A percentile compares a stretch with the other conserved stretches of the same genome.
phyloP scores from a whole-genome alignment of 2,329 filamentous ascomycete species.

The Colletotrichum sp. region DNA sequence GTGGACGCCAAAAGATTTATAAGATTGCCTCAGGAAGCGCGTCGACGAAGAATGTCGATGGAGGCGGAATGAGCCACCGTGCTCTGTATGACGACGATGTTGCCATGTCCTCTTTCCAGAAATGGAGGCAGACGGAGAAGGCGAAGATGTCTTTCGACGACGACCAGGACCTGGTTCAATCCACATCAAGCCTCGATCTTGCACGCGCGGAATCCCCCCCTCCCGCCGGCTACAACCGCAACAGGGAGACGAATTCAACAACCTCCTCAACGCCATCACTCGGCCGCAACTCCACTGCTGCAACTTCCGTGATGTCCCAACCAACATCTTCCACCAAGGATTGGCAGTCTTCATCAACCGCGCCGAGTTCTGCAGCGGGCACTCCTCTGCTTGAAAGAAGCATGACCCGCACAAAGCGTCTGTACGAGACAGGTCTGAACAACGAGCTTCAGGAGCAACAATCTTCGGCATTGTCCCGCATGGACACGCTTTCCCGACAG shows the following conservation, averaged over 20 bases:
- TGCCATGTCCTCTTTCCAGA: conserved; percentile 82
- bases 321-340: conserved; percentile 57
- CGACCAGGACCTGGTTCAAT: conserved; percentile 41
- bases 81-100: conserved; percentile 89
- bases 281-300: conserved; percentile 81
- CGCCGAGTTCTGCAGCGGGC: conserved; percentile 40
- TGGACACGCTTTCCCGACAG: conserved; percentile 78
- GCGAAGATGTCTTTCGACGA: conserved; percentile 55
- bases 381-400: conserved; percentile 63
- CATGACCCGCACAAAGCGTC: conserved; percentile 71
- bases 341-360: conserved; percentile 43
- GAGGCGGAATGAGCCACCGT: conserved; percentile 64
- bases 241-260: conserved; percentile 87
- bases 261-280: conserved; percentile 72
- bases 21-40: conserved; percentile 69
- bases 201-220: conserved; percentile 59
- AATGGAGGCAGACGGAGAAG: conserved; percentile 65
- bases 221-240: conserved; percentile 70
- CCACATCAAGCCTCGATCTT: conserved; percentile 24
- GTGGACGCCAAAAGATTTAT: conserved; percentile 94
- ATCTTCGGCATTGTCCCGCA: conserved; percentile 73
- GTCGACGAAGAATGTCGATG: conserved; percentile 42
- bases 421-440: conserved; percentile 84
- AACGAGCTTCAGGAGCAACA: conserved; percentile 84
- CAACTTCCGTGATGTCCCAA: conserved; percentile 87